phyloP scores from a whole-genome alignment of 139 green algal genomes.

The Tetraselmis chui region DNA sequence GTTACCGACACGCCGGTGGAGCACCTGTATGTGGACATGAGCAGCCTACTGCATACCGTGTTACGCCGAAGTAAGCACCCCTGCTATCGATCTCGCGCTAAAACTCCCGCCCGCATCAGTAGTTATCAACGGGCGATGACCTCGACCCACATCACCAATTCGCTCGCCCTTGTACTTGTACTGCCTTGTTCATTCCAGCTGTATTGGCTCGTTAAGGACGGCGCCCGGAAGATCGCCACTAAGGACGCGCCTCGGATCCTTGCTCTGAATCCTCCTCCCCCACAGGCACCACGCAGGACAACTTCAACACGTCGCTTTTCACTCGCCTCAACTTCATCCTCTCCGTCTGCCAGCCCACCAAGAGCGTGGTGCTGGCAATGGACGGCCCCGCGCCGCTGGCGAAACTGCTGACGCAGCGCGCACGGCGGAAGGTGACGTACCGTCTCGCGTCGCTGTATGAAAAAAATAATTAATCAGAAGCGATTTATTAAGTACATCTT shows the following conservation, averaged over 20 bases:
- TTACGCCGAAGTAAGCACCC: constrained; percentile 43
- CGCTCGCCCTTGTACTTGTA: not conserved
- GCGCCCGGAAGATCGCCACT: not conserved
- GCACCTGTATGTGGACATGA: constrained; percentile 75
- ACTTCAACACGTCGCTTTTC: constrained; percentile 59
- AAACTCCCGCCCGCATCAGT: not conserved
- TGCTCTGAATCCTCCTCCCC: not conserved
- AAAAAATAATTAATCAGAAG: too few species aligned
- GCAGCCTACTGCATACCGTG: constrained; percentile 56
- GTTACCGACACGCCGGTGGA: constrained; percentile 33
- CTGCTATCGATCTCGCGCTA: not conserved
- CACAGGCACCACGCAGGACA: constrained; percentile 36
- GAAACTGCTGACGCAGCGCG: constrained; percentile 79
- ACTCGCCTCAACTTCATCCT: constrained; percentile 56
- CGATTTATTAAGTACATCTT: too few species aligned
- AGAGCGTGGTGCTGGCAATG: constrained; percentile 69
- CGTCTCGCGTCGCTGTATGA: not conserved
- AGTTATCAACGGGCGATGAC: not conserved
- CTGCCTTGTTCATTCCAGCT: not conserved
- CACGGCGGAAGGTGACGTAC: not conserved
- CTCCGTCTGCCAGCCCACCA: constrained; percentile 30
- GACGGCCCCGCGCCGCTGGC: constrained; percentile 77
- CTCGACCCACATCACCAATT: not conserved
- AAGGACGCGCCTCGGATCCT: not conserved
- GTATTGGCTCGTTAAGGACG: too few species aligned